Conservation (phyloP, 306 rosid species). For the Mimosa bimucronata region DNA sequence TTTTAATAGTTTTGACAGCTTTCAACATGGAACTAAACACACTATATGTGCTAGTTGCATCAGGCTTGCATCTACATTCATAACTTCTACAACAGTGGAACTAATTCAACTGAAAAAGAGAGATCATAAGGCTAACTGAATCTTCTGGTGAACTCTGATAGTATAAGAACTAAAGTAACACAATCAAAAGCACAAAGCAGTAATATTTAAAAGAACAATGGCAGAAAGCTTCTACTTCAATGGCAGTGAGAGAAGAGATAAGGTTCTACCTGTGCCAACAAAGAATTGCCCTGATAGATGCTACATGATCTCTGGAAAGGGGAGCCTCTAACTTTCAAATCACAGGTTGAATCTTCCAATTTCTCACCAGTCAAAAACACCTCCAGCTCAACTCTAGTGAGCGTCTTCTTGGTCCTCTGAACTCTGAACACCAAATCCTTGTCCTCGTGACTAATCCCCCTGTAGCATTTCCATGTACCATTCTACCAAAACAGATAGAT, state of each 20-base stretch:
- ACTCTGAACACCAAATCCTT: constrained; percentile 57
- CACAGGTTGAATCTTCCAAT: constrained; percentile 38
- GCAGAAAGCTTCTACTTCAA: neutral
- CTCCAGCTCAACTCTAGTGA: constrained; percentile 62
- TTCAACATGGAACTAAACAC: neutral
- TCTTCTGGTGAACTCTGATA: neutral
- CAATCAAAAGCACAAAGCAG: neutral
- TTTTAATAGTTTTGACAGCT: neutral
- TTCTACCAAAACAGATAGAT: constrained; percentile 45
- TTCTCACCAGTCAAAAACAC: constrained; percentile 52
- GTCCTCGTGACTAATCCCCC: constrained; percentile 46
- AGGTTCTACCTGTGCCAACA: constrained; percentile 79
- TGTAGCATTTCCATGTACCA: constrained; percentile 78
- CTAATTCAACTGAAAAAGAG: neutral
- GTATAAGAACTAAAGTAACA: neutral
- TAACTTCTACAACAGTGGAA: neutral
- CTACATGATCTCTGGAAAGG: constrained; percentile 74
- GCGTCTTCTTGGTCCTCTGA: constrained; percentile 54
- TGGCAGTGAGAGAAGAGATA: neutral
- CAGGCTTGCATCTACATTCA: neutral
- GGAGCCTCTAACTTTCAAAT: constrained; percentile 66
- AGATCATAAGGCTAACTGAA: neutral
- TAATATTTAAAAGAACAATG: neutral
- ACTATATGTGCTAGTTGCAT: neutral
- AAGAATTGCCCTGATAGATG: constrained; percentile 53